Base-by-base conservation (phyloP, 2,329 filamentous ascomycete species). In the Amylocarpus encephaloides region DNA sequence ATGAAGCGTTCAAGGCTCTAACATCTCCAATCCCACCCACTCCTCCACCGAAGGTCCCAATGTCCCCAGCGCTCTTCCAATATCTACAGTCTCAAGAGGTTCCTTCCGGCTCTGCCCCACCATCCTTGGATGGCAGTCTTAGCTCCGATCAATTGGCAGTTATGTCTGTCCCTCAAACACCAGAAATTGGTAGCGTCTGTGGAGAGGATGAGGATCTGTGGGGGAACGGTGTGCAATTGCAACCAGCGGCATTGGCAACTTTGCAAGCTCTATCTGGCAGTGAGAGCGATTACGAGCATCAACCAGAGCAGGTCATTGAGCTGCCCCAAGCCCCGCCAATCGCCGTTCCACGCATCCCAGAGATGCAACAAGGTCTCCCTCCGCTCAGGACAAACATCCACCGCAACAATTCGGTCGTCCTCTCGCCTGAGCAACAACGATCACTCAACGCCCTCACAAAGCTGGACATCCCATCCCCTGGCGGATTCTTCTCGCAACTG, bases 401-500 rank as follows among this genome's bases (percentile, higher is more conserved):
- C 44, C 61, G 62, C 16, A 55, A 64, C 40, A 56, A 65, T 52
- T 68, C 70, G 10, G 67, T 72, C 43, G 67, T 71, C 36, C 65
- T 66, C 16, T 73, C 72, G 0, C 73, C 79, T 9, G 70, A 75
- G 7, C 79, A 80, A 39, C 76, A 74, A 50, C 69, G 75, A 50
- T 85, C 83, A 12, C 73, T 83, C 12, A 83, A 84, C 49, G 86
- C 84, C 35, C 77, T 96, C 55, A 91, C 87, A 16, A 83, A 80
- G 52, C 77, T 96, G 16, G 91, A 91, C 22, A 90, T 97, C 32
- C 92, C 91, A 5, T 96, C 92, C 0, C 92, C 92, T 0, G 86
- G 88, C 22, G 89, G 86, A 1, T 96, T 96, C 74, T 96, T 96
- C 69, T 88, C 88, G 2, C 89, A 86, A 0, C 77, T 96, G 26